Evolutionary conservation across 1,284 basidiomycete species (phyloP), one percentile per base, ranked within the genome.

Genomic region (Irpex lacteus): DNA sequence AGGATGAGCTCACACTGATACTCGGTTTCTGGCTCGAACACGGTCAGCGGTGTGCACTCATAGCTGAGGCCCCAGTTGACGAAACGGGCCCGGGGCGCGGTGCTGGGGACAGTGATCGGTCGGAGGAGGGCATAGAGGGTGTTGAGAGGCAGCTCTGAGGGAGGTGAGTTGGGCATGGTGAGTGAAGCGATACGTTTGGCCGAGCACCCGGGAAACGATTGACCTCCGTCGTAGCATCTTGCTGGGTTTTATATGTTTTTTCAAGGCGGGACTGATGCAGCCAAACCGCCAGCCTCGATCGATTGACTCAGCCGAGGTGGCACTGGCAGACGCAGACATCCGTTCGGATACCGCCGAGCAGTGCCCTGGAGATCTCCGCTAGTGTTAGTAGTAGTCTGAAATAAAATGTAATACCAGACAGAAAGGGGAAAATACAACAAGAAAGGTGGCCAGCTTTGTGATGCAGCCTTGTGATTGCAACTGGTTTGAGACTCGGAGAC

Each of bases 11-110:
- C 82, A 71, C 94, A 94, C 63, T 98, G 85, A 66, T 85, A 76
- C 49, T 89, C 86, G 37, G 82, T 86, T 63, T 84, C 82, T 0
- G 98, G 97, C 67, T 87, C 85, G 74, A 97, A 98, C 38, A 96
- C 83, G 34, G 84, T 79, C 53, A 82, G 78, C 21, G 92, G 91
- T 1, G 73, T 73, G 71, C 90, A 93, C 26, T 77, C 73, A 73
- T 85, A 94, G 7, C 87, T 89, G 63, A 73, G 79, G 3, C 84
- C 90, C 91, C 91, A 94, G 77, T 92, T 94, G 6, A 77, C 77
- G 78, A 92, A 93, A 32, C 70, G 73, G 13, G 84, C 73, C 15
- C 74, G 71, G 32, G 80, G 71, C 21, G 78, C 78, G 50, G 74
- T 65, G n/a, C 78, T 67, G 40, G 84, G 77, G 59, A 87, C 71